Conservation (phyloP, 2,329 filamentous ascomycete species). For the Phaeosphaeriaceae sp. region DNA sequence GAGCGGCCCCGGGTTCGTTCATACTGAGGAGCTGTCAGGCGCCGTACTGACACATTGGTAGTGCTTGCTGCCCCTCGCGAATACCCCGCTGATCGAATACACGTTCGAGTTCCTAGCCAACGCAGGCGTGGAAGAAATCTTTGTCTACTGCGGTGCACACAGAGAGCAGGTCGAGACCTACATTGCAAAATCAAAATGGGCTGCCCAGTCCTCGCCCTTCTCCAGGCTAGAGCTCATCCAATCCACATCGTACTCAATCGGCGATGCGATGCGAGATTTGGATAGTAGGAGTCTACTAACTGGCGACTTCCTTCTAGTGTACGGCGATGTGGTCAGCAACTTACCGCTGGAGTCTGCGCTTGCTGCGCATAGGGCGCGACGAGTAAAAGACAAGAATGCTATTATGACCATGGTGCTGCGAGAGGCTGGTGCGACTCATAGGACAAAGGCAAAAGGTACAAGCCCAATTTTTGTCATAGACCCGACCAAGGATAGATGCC, state of each 20-base stretch:
- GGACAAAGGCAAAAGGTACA: constrained; percentile 76
- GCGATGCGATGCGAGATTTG: constrained; percentile 92
- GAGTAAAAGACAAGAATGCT: constrained; percentile 85
- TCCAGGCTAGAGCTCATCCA: constrained; percentile 82
- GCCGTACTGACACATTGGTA: constrained; percentile 49
- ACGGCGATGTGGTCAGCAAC: constrained; percentile 91
- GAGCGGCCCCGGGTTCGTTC: constrained; percentile 80
- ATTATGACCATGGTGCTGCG: constrained; percentile 97
- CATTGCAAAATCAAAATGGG: constrained; percentile 79
- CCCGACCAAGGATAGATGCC: constrained; percentile 75
- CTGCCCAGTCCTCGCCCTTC: constrained; percentile 77
- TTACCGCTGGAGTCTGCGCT: constrained; percentile 81
- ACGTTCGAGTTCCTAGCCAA: constrained; percentile 95
- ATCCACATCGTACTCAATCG: constrained; percentile 84
- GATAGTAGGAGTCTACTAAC: constrained; percentile 84
- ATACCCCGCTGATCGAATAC: constrained; percentile 95
- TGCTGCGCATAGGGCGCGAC: constrained; percentile 78
- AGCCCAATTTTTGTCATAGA: constrained; percentile 89
- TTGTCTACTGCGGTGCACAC: constrained; percentile 88
- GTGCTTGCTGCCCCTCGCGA: constrained; percentile 92
- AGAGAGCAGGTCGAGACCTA: constrained; percentile 87
- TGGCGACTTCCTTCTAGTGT: constrained; percentile 90
- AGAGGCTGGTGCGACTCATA: constrained; percentile 75
- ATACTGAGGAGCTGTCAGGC: neutral
- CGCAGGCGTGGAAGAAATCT: constrained; percentile 93